Evolutionary conservation across 169 alveolate genomes (phyloP).

Genomic region (Plasmodium reichenowi): DNA sequence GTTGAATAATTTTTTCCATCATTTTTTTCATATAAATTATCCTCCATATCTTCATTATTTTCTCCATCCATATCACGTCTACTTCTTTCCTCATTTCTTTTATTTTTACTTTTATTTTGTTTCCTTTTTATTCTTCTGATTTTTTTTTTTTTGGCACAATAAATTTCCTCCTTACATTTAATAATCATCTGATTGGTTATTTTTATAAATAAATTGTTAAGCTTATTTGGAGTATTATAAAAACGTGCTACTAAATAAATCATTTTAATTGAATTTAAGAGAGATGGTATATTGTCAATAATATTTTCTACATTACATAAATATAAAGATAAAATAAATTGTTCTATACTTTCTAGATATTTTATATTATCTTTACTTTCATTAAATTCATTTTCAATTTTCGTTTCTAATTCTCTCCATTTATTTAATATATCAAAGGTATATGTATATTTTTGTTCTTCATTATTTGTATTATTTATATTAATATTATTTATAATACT

Average conservation of each 20-base stretch:
- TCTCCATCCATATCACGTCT: conserved; percentile 14
- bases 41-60: conserved; percentile 8
- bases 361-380: conserved; percentile 98
- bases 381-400: conserved; percentile 94
- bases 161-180: conserved; percentile 92
- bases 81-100: background rate
- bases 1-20: conserved; percentile 4
- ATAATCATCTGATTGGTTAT: conserved; percentile 95
- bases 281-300: conserved; percentile 94
- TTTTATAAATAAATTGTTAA: conserved; percentile 96
- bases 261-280: conserved; percentile 96
- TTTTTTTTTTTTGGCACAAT: conserved; percentile 82
- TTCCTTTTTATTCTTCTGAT: conserved; percentile 11
- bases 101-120: conserved; percentile 10
- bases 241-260: conserved; percentile 97
- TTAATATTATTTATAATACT: conserved; percentile 74
- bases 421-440: conserved; percentile 75
- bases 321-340: conserved; percentile 96
- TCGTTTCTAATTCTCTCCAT: conserved; percentile 94
- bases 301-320: conserved; percentile 95
- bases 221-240: conserved; percentile 96
- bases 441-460: conserved; percentile 75
- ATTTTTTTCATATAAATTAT: conserved; percentile 24
- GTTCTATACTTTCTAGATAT: conserved; percentile 95
- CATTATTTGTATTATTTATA: conserved; percentile 60